phyloP scores from a whole-genome alignment of 768 basidiomycete species.

The Boletus tomentosulus region DNA sequence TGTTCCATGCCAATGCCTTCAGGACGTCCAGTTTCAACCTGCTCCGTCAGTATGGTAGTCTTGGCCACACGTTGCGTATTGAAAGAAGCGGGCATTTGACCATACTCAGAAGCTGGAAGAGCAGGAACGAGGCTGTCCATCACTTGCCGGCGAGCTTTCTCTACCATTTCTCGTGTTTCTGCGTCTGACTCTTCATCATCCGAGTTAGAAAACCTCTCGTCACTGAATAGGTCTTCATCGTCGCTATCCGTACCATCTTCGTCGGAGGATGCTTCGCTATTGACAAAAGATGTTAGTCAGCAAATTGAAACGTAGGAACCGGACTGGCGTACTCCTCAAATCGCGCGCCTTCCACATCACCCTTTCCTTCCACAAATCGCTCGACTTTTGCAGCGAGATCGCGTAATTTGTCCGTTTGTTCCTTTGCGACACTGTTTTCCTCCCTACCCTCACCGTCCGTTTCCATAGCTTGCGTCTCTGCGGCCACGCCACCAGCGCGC shows the following conservation, averaged over 20 bases:
- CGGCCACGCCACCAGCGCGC: slow-evolving; percentile 10
- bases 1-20: slow-evolving; percentile 5
- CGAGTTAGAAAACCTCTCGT: slow-evolving; percentile 44
- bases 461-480: slow-evolving; percentile 44
- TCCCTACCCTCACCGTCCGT: slow-evolving; percentile 35
- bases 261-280: slow-evolving; percentile 67
- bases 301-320: not conserved
- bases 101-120: slow-evolving; percentile 81
- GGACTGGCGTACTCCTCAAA: slow-evolving; percentile 73
- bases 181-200: slow-evolving; percentile 39
- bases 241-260: slow-evolving; percentile 39
- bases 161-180: slow-evolving; percentile 25
- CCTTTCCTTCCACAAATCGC: slow-evolving; percentile 86
- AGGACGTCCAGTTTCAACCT: slow-evolving; percentile 24
- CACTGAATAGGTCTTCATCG: slow-evolving; percentile 35
- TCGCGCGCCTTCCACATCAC: slow-evolving; percentile 81
- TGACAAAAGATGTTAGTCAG: slow-evolving; percentile 1
- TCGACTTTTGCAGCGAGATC: slow-evolving; percentile 83
- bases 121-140: slow-evolving; percentile 82
- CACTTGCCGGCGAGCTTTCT: slow-evolving; percentile 50
- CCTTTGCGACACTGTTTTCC: slow-evolving; percentile 48
- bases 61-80: slow-evolving; percentile 67
- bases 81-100: slow-evolving; percentile 74
- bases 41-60: slow-evolving; percentile 41
- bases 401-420: slow-evolving; percentile 67